These are phyloP conservation scores for Sequoia sempervirens DNA, from an alignment of 75 land plant species.

Conservation along the genomic window DNA sequence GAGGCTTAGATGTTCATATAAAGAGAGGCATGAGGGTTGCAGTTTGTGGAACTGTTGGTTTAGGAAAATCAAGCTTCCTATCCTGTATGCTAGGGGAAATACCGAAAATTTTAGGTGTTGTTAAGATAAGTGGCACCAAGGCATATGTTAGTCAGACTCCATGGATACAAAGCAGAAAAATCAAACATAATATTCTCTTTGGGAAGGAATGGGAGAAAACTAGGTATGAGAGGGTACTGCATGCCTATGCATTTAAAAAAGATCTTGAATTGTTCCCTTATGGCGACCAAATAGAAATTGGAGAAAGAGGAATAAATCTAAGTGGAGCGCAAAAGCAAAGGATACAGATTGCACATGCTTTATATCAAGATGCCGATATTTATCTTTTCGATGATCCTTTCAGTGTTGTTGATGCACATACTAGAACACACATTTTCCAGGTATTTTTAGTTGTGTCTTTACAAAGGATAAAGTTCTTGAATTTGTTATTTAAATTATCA, in stretches of 20 bases:
- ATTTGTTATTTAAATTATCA: too few relatives aligned
- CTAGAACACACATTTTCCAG: slow-evolving; percentile 42
- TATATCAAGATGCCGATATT: too few relatives aligned
- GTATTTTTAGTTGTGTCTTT: too few relatives aligned
- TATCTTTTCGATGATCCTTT: slow-evolving; percentile 82
- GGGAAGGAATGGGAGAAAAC: too few relatives aligned
- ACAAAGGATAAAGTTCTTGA: too few relatives aligned
- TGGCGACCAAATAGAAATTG: too few relatives aligned
- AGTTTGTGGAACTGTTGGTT: too few relatives aligned
- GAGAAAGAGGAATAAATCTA: too few relatives aligned
- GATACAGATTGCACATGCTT: too few relatives aligned
- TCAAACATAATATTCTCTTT: too few relatives aligned
- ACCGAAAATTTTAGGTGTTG: slow-evolving; percentile 54
- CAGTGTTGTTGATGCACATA: slow-evolving; percentile 96
- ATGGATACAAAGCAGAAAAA: slow-evolving; percentile 66
- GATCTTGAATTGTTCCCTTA: slow-evolving; percentile 48
- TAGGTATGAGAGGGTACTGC: slow-evolving; percentile 44
- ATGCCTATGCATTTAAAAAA: slow-evolving; percentile 68
- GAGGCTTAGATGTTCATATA: slow-evolving; percentile 42
- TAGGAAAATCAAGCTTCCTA: too few relatives aligned
- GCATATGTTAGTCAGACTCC: slow-evolving; percentile 90
- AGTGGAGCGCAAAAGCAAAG: too few relatives aligned
- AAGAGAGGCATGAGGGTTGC: slow-evolving; percentile 34
- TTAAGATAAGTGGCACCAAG: slow-evolving; percentile 60
- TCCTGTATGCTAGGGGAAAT: slow-evolving; percentile 28